These are phyloP conservation scores for Cymbopogon citratus DNA, from an alignment of 176 grass and related monocot genomes.

Conservation along the genomic window DNA sequence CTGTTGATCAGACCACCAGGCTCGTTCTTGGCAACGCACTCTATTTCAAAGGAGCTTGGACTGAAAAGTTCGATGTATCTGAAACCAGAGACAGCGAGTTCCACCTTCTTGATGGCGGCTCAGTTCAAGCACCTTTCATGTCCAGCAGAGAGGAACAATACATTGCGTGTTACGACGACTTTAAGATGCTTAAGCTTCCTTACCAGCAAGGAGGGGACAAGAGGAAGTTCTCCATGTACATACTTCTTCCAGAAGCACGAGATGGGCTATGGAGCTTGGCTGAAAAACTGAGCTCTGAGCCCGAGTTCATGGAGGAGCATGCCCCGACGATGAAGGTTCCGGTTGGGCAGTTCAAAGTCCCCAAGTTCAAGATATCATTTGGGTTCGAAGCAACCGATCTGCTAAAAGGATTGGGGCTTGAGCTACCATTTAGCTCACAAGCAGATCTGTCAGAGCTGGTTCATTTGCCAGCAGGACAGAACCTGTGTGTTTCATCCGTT, in stretches of 20 bases:
- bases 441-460: slow-evolving; percentile 59
- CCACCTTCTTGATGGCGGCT: slow-evolving; percentile 51
- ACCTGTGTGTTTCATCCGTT: slow-evolving; percentile 45
- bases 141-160: slow-evolving; percentile 42
- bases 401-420: slow-evolving; percentile 51
- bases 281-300: slow-evolving; percentile 38
- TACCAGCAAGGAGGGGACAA: slow-evolving; percentile 60
- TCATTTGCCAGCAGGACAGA: slow-evolving; percentile 24
- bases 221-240: slow-evolving; percentile 80
- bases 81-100: slow-evolving; percentile 39
- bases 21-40: slow-evolving; percentile 68
- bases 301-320: slow-evolving; percentile 46
- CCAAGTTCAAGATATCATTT: slow-evolving; percentile 74
- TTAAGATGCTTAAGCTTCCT: slow-evolving; percentile 62
- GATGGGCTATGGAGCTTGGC: slow-evolving; percentile 55
- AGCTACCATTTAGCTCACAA: slow-evolving; percentile 36
- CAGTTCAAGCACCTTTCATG: slow-evolving; percentile 61
- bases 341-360: slow-evolving; percentile 53
- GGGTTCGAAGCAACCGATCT: slow-evolving; percentile 50
- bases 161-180: slow-evolving; percentile 23
- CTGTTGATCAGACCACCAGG: slow-evolving; percentile 36
- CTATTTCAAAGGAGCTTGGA: slow-evolving; percentile 73
- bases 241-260: slow-evolving; percentile 47
- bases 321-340: slow-evolving; percentile 33
- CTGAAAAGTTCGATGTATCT: slow-evolving; percentile 55